Percentiles rank a stretch among this genome's conserved stretches.
Conservation (phyloP, 176 grass and related monocot species). For the Carex kokanica region DNA sequence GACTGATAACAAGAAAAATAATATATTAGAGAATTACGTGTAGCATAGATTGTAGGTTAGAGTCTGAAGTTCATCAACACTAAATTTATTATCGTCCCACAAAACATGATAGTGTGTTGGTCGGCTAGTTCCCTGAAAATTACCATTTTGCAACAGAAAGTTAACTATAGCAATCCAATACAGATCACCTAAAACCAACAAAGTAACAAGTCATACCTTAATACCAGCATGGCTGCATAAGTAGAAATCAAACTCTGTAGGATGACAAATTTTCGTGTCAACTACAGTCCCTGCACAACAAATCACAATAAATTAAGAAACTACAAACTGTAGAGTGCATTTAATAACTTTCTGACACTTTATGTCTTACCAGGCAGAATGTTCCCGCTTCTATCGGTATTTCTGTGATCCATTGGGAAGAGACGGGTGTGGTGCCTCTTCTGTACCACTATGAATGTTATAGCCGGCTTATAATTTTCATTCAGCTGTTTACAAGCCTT, state of each 20-base stretch:
- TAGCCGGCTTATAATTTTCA: slow-evolving; percentile 35
- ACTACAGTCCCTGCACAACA: slow-evolving; percentile 60
- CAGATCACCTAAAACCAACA: neutral
- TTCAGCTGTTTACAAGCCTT: slow-evolving; percentile 64
- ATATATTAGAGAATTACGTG: slow-evolving; percentile 37
- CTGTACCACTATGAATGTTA: slow-evolving; percentile 83
- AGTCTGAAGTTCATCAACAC: slow-evolving; percentile 48
- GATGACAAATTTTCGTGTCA: slow-evolving; percentile 69
- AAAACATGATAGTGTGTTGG: slow-evolving; percentile 75
- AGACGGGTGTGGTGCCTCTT: slow-evolving; percentile 81
- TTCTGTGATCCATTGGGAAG: slow-evolving; percentile 29
- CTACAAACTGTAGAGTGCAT: neutral
- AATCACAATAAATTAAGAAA: neutral
- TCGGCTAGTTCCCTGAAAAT: slow-evolving; percentile 54
- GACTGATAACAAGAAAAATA: neutral
- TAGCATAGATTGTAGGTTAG: slow-evolving; percentile 80
- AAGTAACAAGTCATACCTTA: slow-evolving; percentile 29
- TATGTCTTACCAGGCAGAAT: slow-evolving; percentile 42
- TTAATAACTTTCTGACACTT: neutral
- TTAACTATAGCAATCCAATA: neutral
- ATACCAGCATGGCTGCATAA: slow-evolving; percentile 74
- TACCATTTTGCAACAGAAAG: neutral
- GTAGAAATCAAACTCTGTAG: slow-evolving; percentile 75
- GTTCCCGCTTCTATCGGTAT: slow-evolving; percentile 32
- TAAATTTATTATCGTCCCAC: slow-evolving; percentile 69